Evolutionary conservation across 352 stramenopile species (phyloP), one percentile per base, ranked within the genome.

Genomic region (Pythium aquatile): DNA sequence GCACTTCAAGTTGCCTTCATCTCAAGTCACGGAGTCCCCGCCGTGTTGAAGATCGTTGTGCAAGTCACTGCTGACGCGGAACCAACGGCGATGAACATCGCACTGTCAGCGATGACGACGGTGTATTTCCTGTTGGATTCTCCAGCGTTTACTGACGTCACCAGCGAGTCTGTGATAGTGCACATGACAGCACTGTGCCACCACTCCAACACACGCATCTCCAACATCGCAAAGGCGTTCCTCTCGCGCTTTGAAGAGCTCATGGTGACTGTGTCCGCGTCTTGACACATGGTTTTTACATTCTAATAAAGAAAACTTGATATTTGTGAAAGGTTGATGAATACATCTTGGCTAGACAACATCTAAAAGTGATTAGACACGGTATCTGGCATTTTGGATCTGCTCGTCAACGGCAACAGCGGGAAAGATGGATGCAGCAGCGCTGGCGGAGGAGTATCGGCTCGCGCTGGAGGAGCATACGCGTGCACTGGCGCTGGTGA

Each of bases 111-210:
- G 28, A 57, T 93, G 10, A 77, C 78, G 9, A 83, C 82, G 55
- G 67, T 68, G 54, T 93, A 84, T 66, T 91, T 90, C 59, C 65
- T 93, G 24, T 39, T 93, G 46, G 80, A 93, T 67, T 90, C 81
- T 5, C 65, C 55, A 4, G 74, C 75, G 17, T 87, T 88, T 35
- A 33, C 58, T 0, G 63, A 64, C 8, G 69, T 91, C 61, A 80
- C 76, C n/a, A 58, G 53, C 17, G 62, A 78, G n/a, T 61, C n/a
- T 0, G 65, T 84, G 24, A 44, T 74, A 26, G 11, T 10, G 0
- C 74, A 77, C 26, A 75, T 90, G 61, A 60, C 71, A 24, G 44
- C 42, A 0, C 61, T 89, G 1, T 44, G 77, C 20, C 13, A 39
- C 3, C 76, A 88, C 51, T 20, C 56, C 1, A 77, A 75, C 46